Evolutionary conservation across 768 basidiomycete species (phyloP), one percentile per base, ranked within the genome.

Genomic region (Boletus edulis): DNA sequence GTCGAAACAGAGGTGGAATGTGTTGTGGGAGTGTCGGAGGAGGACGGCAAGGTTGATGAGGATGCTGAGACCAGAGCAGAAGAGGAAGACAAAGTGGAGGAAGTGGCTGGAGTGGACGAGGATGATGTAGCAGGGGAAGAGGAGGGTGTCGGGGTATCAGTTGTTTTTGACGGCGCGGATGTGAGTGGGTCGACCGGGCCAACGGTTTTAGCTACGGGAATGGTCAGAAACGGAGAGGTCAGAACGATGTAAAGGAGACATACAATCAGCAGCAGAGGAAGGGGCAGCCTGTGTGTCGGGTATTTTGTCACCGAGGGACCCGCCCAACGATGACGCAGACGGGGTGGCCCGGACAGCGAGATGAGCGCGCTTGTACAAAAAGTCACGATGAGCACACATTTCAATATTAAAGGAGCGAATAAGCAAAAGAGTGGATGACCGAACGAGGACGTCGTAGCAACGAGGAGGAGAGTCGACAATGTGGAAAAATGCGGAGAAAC

Each of bases 351-450:
- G 65, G 32, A 51, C 63, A 35, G 37, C 57, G 0, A 61, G 37
- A 17, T 51, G 56, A 5, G 52, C 34, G 11, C 61, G 69, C 43
- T 49, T 64, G 46, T 70, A 45, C 24, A 56, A 35, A 55, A 55
- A 52, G 48, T 57, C 38, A 39, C 53, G 55, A 32, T 13, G 59
- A n/a, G 44, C 44, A n/a, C 49, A 49, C 56, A 64, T 67, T 45
- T 52, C 38, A 22, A 3, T 22, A 22, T 22, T 22, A 24, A 65
- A 70, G 29, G 67, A 72, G 51, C 42, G 69, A 53, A 51, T 11
- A 4, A 14, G 22, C 0, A 52, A 67, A 71, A 18, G 67, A 69
- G 53, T 38, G 69, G 31, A 57, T 4, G 14, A 18, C 29, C 49
- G 15, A n/a, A 38, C 37, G 41, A 44, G 29, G 20, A 29, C 9